phyloP scores from a whole-genome alignment of 2,329 filamentous ascomycete species.

The Fusarium incarnatum region DNA sequence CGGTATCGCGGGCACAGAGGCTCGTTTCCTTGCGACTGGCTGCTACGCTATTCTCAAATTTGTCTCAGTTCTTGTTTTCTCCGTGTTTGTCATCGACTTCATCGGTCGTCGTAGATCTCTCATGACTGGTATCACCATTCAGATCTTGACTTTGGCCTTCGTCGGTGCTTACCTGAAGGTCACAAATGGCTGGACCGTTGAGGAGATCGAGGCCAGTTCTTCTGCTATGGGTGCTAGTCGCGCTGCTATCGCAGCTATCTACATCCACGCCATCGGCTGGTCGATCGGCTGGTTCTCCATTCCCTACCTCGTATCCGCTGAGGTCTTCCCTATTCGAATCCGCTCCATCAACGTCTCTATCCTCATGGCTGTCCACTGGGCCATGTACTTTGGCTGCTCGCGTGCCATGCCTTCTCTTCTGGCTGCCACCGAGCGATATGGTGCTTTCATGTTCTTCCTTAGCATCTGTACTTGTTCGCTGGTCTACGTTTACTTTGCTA shows the following conservation, averaged over 20 bases:
- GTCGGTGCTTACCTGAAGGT: constrained; percentile 48
- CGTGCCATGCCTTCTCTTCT: constrained; percentile 51
- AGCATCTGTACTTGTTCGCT: constrained; percentile 46
- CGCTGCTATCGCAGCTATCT: constrained; percentile 58
- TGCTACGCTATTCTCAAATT: constrained; percentile 48
- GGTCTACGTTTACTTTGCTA: constrained; percentile 50
- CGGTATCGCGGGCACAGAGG: constrained; percentile 40
- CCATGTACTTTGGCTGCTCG: constrained; percentile 51
- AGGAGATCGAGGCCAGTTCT: constrained; percentile 27
- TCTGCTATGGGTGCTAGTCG: constrained; percentile 50
- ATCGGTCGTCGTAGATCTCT: constrained; percentile 50
- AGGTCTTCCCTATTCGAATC: constrained; percentile 58
- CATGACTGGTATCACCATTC: constrained; percentile 50
- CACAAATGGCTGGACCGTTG: constrained; percentile 42
- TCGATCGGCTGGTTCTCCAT: constrained; percentile 61
- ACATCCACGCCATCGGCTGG: constrained; percentile 58
- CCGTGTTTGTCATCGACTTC: constrained; percentile 49
- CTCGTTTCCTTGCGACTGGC: constrained; percentile 44
- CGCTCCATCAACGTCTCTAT: constrained; percentile 56
- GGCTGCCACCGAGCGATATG: constrained; percentile 48
- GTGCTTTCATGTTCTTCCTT: constrained; percentile 49
- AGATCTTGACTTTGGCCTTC: constrained; percentile 48
- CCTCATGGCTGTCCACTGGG: constrained; percentile 59
- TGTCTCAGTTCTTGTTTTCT: constrained; percentile 45
- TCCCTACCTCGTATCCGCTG: constrained; percentile 59